These are phyloP conservation scores for Mucor circinelloides DNA, from an alignment of 371 early-diverging fungal species.

Conservation along the genomic window DNA sequence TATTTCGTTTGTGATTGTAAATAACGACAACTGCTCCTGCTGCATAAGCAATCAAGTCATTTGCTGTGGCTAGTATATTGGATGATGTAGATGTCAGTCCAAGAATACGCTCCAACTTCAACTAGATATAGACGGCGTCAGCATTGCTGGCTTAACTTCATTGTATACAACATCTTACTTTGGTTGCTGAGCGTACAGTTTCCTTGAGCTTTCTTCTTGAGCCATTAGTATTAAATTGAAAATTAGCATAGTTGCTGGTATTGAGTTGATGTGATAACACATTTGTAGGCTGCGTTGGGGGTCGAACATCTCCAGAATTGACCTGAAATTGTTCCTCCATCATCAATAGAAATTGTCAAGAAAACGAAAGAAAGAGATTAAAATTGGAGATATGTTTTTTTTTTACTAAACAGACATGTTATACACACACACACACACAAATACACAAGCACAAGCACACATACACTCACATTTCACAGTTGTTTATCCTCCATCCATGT, in stretches of 20 bases:
- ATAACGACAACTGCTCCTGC: conserved; percentile 77
- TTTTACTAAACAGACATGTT: neutral
- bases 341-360: neutral
- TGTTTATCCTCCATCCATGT: neutral
- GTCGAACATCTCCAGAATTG: conserved; percentile 50
- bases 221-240: conserved; percentile 13
- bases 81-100: conserved; percentile 64
- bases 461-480: neutral
- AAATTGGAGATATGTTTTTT: neutral
- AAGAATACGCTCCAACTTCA: conserved; percentile 65
- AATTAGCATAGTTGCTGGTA: neutral
- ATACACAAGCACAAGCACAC: neutral
- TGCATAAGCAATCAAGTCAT: conserved; percentile 72
- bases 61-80: conserved; percentile 61
- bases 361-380: neutral
- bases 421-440: neutral
- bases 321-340: conserved; percentile 51
- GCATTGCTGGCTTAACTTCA: neutral
- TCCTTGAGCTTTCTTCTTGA: conserved; percentile 19
- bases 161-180: conserved; percentile 8
- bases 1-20: conserved; percentile 70
- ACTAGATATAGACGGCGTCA: conserved; percentile 29
- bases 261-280: conserved; percentile 31
- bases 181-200: neutral
- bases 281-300: conserved; percentile 35